phyloP scores from a whole-genome alignment of 495 filamentous ascomycete species.

The Choiromyces venosus region DNA sequence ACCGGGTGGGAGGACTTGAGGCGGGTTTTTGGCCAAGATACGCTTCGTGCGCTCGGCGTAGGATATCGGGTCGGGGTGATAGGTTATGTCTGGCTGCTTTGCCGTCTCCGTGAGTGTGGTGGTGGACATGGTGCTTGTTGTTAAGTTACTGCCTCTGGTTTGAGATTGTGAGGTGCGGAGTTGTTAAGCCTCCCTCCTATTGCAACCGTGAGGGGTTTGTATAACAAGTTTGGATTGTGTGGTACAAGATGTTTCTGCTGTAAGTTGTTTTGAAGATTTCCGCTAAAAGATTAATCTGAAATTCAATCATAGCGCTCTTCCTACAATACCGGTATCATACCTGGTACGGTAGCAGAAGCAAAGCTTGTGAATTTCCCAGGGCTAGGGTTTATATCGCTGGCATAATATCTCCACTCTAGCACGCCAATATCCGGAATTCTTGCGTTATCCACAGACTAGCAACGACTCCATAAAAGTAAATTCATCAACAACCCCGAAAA shows the following conservation, averaged over 20 bases:
- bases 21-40: background rate
- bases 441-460: too few relatives aligned
- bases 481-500: too few relatives aligned
- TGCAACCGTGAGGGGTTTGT: background rate
- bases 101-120: background rate
- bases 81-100: constrained; percentile 26
- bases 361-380: too few relatives aligned
- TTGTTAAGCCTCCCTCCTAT: background rate
- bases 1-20: constrained; percentile 11
- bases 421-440: too few relatives aligned
- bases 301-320: background rate
- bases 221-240: background rate
- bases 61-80: constrained; percentile 16
- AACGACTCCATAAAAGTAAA: too few relatives aligned
- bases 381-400: too few relatives aligned
- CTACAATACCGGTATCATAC: background rate
- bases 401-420: too few relatives aligned
- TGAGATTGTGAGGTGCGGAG: background rate
- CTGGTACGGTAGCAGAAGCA: too few relatives aligned
- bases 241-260: background rate
- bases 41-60: constrained; percentile 21
- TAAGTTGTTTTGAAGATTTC: background rate
- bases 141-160: background rate
- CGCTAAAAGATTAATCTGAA: background rate
- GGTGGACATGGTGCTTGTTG: background rate